phyloP scores from a whole-genome alignment of 768 basidiomycete genomes.

The Calvatia gigantea region DNA sequence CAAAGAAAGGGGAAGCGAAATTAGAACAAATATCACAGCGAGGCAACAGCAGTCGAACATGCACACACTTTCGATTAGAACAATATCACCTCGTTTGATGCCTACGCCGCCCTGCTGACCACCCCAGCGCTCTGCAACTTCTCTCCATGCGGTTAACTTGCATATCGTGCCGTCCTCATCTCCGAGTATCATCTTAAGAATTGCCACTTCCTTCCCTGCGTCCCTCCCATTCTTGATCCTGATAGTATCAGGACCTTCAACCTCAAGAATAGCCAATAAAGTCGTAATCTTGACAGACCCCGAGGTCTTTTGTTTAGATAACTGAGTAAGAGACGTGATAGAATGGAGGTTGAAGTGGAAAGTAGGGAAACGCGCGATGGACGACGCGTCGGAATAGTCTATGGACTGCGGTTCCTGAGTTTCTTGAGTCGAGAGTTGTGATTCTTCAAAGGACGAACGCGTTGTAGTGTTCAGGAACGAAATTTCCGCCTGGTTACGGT shows the following conservation, averaged over 20 bases:
- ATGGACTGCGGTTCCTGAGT: constrained; percentile 34
- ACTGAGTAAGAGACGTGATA: constrained; percentile 48
- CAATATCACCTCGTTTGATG: constrained; percentile 68
- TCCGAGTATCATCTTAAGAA: constrained; percentile 70
- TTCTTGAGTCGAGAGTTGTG: constrained; percentile 15
- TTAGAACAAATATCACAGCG: neutral
- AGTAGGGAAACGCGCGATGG: constrained; percentile 68
- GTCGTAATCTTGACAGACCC: constrained; percentile 46
- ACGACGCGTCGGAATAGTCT: constrained; percentile 63
- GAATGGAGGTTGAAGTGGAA: constrained; percentile 71
- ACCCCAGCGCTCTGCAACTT: constrained; percentile 72
- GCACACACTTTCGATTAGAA: constrained; percentile 64
- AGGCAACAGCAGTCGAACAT: constrained; percentile 2
- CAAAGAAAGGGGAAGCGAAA: constrained; percentile 1
- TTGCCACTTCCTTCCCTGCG: constrained; percentile 63
- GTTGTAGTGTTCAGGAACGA: constrained; percentile 27
- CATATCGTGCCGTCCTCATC: constrained; percentile 68
- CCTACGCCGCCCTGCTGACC: constrained; percentile 35
- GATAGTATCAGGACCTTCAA: constrained; percentile 72
- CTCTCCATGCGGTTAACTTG: constrained; percentile 78
- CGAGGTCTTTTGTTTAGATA: constrained; percentile 25
- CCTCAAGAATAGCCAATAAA: constrained; percentile 69
- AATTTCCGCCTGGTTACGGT: constrained; percentile 17
- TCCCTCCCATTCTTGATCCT: constrained; percentile 65
- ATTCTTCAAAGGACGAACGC: constrained; percentile 17